These are phyloP conservation scores for Podaxis pistillaris DNA, from an alignment of 768 basidiomycete species.

Conservation along the genomic window DNA sequence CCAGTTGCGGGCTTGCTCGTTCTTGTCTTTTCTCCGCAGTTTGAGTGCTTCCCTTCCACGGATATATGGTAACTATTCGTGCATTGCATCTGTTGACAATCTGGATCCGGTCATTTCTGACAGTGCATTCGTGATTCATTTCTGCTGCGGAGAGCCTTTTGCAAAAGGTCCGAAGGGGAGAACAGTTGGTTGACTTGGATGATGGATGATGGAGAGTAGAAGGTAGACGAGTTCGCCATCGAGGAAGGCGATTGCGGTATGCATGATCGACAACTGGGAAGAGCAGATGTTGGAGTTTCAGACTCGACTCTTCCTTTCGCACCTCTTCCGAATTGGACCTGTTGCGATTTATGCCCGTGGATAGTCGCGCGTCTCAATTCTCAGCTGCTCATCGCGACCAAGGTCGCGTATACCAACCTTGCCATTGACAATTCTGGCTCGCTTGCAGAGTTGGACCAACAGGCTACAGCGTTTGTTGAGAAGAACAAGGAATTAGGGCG, in stretches of 20 bases:
- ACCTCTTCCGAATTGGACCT: slow-evolving; percentile 86
- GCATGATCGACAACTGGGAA: slow-evolving; percentile 51
- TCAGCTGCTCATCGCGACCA: slow-evolving; percentile 77
- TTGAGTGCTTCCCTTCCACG: slow-evolving; percentile 53
- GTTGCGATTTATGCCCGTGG: slow-evolving; percentile 75
- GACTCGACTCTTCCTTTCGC: not conserved
- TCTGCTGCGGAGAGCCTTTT: slow-evolving; percentile 69
- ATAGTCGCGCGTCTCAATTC: slow-evolving; percentile 69
- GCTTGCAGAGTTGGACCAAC: slow-evolving; percentile 55
- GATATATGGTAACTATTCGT: slow-evolving; percentile 50
- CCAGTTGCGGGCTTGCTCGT: slow-evolving; percentile 64
- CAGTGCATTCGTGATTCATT: slow-evolving; percentile 40
- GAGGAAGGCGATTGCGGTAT: slow-evolving; percentile 53
- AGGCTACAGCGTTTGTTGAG: slow-evolving; percentile 48
- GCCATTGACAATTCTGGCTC: slow-evolving; percentile 90
- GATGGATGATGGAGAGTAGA: slow-evolving; percentile 45
- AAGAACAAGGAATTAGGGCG: slow-evolving; percentile 47
- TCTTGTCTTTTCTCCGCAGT: slow-evolving; percentile 51
- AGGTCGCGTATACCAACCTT: slow-evolving; percentile 80
- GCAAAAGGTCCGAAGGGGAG: slow-evolving; percentile 59
- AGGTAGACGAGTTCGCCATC: slow-evolving; percentile 47
- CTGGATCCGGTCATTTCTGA: slow-evolving; percentile 42
- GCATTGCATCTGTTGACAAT: slow-evolving; percentile 46
- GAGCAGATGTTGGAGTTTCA: slow-evolving; percentile 64
- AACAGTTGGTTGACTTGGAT: slow-evolving; percentile 52